Conservation (phyloP, 495 filamentous ascomycete species). For the Tricharina praecox region DNA sequence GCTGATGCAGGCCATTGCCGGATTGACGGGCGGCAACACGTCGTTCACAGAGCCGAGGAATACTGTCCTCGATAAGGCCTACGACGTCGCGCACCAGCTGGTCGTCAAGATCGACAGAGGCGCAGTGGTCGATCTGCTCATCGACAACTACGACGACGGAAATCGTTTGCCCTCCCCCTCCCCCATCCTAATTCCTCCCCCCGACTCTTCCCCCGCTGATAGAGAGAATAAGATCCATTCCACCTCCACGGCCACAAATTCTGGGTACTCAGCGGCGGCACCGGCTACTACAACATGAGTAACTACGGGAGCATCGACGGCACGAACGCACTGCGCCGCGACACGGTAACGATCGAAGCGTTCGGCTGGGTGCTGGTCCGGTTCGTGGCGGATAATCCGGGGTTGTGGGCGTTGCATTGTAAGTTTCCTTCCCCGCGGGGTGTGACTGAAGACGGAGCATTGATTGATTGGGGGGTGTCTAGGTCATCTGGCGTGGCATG, state of each 20-base stretch:
- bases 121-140: conserved; percentile 43
- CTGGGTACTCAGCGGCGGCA: conserved; percentile 39
- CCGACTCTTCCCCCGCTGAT: no score
- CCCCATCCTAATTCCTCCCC: no score
- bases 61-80: conserved; percentile 36
- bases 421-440: conserved; percentile 6
- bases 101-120: conserved; percentile 29
- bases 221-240: no score
- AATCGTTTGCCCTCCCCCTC: conserved; percentile 49
- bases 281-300: conserved; percentile 32
- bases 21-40: conserved; percentile 33
- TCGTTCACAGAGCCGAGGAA: conserved; percentile 30
- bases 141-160: conserved; percentile 46
- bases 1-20: conserved; percentile 32
- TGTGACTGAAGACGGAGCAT: background rate
- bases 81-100: conserved; percentile 33
- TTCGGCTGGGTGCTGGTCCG: conserved; percentile 32
- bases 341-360: conserved; percentile 30
- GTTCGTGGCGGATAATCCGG: conserved; percentile 34
- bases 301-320: conserved; percentile 2
- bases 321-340: conserved; percentile 21
- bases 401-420: conserved; percentile 34
- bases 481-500: conserved; percentile 41
- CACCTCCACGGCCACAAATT: conserved; percentile 50
- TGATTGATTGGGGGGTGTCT: background rate